Percentiles rank a stretch among this genome's conserved stretches.
Evolutionary conservation across 2,329 filamentous ascomycete genomes (phyloP).

Genomic region (Hortaea werneckii): DNA sequence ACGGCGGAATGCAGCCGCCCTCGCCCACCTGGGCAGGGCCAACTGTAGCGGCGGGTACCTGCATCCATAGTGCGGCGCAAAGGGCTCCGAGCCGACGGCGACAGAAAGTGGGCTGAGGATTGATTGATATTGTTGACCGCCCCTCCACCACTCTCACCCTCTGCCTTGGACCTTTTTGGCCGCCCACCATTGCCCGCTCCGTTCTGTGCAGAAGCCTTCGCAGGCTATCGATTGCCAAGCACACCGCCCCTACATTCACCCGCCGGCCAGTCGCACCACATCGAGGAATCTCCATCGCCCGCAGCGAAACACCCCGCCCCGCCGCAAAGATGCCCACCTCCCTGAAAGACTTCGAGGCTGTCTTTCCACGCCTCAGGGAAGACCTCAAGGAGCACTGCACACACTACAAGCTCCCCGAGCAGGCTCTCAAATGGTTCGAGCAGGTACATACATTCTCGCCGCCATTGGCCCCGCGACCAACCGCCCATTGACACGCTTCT

Average conservation of each 20-base stretch:
- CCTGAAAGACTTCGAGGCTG: conserved; percentile 75
- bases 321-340: conserved; percentile 54
- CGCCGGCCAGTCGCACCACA: not conserved
- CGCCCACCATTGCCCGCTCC: not conserved
- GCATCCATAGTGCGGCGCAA: not conserved
- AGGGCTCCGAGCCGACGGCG: too few species aligned
- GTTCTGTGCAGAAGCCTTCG: not conserved
- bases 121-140: not conserved
- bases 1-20: not conserved
- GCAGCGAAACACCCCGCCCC: not conserved
- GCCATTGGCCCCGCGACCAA: not conserved
- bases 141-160: not conserved
- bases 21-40: not conserved
- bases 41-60: not conserved
- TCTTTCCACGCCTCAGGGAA: conserved; percentile 78
- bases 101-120: not conserved
- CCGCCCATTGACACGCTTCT: conserved; percentile 10
- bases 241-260: not conserved
- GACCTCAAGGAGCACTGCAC: conserved; percentile 70
- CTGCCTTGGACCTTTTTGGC: not conserved
- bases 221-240: not conserved
- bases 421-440: conserved; percentile 78
- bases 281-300: not conserved
- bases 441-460: conserved; percentile 43
- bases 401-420: conserved; percentile 71